Percentiles rank a stretch among this genome's conserved stretches.
Evolutionary conservation across 106 monocot species (phyloP).

Genomic region (Dendrobium chrysotoxum): DNA sequence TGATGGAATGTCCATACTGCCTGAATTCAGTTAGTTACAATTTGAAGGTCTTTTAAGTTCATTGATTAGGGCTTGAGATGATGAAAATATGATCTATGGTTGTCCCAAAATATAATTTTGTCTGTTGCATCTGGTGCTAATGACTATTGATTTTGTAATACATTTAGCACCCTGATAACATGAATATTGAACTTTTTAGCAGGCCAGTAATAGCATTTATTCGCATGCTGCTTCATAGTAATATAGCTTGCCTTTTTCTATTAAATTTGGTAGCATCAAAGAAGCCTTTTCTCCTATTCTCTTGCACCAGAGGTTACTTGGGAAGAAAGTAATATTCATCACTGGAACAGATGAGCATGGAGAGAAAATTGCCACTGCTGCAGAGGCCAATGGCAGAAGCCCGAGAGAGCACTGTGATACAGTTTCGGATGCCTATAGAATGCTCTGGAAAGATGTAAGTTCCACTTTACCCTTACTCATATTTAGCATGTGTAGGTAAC

Average conservation of each 20-base stretch:
- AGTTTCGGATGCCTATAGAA: constrained; percentile 59
- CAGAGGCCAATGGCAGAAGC: constrained; percentile 49
- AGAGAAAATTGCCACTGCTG: constrained; percentile 91
- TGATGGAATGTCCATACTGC: neutral
- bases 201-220: neutral
- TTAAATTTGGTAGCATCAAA: constrained; percentile 1
- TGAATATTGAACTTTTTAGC: neutral
- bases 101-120: neutral
- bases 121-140: neutral
- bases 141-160: neutral
- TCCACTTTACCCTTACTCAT: neutral
- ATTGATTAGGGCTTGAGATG: neutral
- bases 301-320: constrained; percentile 59
- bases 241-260: neutral
- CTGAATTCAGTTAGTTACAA: neutral
- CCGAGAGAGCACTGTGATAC: constrained; percentile 73
- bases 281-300: constrained; percentile 1
- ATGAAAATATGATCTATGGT: neutral
- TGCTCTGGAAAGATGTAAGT: constrained; percentile 89
- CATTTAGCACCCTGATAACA: neutral
- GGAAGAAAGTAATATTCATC: constrained; percentile 75
- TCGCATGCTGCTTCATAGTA: neutral
- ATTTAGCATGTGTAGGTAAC: too few species aligned
- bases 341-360: constrained; percentile 99
- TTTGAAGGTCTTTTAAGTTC: neutral